Evolutionary conservation across 257 asterid genomes (phyloP).

Genomic region (Salvia hispanica): DNA sequence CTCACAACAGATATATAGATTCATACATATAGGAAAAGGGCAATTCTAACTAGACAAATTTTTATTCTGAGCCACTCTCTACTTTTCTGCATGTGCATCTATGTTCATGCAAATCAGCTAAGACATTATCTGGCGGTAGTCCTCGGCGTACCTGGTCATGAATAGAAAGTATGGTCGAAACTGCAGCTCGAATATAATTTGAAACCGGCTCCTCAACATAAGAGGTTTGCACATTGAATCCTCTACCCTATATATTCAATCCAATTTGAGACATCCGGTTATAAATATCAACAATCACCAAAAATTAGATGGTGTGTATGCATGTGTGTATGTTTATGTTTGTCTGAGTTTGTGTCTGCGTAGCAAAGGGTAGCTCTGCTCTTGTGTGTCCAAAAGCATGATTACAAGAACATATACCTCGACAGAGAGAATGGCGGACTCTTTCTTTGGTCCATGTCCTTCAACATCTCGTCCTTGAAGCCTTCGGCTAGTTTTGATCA

Average conservation of each 20-base stretch:
- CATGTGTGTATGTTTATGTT: not conserved
- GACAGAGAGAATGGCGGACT: conserved; percentile 89
- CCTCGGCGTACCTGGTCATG: conserved; percentile 65
- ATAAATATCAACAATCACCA: conserved; percentile 10
- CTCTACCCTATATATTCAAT: conserved; percentile 72
- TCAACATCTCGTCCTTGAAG: conserved; percentile 51
- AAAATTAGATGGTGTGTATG: conserved; percentile 16
- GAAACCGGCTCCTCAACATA: conserved; percentile 86
- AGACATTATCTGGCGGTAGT: conserved; percentile 10
- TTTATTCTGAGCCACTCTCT: conserved; percentile 15
- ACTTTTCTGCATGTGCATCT: conserved; percentile 1
- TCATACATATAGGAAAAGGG: not conserved
- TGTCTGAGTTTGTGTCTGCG: not conserved
- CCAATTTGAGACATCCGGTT: not conserved
- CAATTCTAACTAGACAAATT: conserved; percentile 6
- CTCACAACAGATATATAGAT: not conserved
- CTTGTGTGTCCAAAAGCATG: not conserved
- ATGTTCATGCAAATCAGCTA: conserved; percentile 11
- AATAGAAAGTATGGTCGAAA: conserved; percentile 75
- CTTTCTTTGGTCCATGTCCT: conserved; percentile 55
- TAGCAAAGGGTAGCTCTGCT: conserved; percentile 1
- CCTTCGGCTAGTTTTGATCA: conserved; percentile 50
- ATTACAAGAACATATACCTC: conserved; percentile 53
- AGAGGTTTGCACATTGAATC: conserved; percentile 71
- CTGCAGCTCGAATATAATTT: conserved; percentile 77